These are phyloP conservation scores for Stachybotrys echinatus DNA, from an alignment of 2,329 filamentous ascomycete species.

Conservation along the genomic window DNA sequence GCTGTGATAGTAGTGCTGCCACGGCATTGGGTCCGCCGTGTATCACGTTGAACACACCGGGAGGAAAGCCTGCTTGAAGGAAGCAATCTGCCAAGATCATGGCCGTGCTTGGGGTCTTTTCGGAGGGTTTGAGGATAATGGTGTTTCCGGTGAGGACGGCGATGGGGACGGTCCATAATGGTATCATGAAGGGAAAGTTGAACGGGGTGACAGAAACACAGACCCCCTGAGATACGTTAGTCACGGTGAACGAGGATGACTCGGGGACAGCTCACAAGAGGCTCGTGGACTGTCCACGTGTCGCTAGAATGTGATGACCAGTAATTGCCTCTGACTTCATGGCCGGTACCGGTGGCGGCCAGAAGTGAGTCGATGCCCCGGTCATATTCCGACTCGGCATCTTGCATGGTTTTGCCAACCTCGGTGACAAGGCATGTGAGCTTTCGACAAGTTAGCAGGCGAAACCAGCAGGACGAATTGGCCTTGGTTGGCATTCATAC, in stretches of 20 bases:
- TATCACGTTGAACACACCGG: constrained; percentile 50
- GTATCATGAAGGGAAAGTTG: constrained; percentile 13
- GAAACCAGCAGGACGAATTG: not conserved
- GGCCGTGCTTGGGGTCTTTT: constrained; percentile 54
- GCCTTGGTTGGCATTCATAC: constrained; percentile 2
- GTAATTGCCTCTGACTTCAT: constrained; percentile 7
- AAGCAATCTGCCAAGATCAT: constrained; percentile 59
- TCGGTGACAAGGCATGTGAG: constrained; percentile 7
- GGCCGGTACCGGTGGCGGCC: constrained; percentile 8
- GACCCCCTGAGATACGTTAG: constrained; percentile 3
- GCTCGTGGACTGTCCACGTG: constrained; percentile 9
- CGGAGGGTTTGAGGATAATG: constrained; percentile 30
- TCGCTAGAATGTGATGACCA: constrained; percentile 2
- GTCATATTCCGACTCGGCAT: constrained; percentile 13
- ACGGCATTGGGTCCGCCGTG: constrained; percentile 60
- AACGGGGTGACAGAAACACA: constrained; percentile 8
- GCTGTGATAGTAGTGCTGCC: constrained; percentile 63
- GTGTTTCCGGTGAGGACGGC: constrained; percentile 11
- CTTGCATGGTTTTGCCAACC: constrained; percentile 13
- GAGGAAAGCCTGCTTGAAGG: constrained; percentile 23
- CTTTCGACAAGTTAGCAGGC: not conserved
- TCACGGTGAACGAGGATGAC: not conserved
- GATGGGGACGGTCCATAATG: constrained; percentile 11
- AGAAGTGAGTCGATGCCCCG: constrained; percentile 13
- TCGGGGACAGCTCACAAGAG: constrained; percentile 3